Evolutionary conservation across 441 rosid genomes (phyloP), one percentile per base, ranked within the genome.

Genomic region (Euphorbia celastroides): DNA sequence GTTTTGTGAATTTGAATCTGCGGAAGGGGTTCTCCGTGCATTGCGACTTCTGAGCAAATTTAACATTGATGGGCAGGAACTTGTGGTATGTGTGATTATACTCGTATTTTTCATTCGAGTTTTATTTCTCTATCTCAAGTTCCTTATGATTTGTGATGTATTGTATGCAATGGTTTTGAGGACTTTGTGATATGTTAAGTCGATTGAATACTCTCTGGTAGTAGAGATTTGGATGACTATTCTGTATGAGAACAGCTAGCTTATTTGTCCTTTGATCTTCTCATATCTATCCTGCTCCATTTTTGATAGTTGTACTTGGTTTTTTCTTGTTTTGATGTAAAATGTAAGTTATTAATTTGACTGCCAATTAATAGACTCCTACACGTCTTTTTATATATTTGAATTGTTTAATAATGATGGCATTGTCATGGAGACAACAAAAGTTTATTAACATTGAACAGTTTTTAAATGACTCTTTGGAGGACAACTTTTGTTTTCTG

Each of bases 1-100:
- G 27, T 89, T 94, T 77, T 94, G 90, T 80, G 97, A 94, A 84
- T 92, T 92, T 79, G 99, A 89, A 72, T 81, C 91, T 76, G 91
- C 99, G 59, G 98, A 94, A 81, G 99, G 96, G 61, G 90, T 88
- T 84, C 98, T 94, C 68, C 90, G 97, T 66, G 97, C 97, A 56
- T 74, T 94, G 65, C 98, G 98, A 63, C 78, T 94, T 13, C 90
- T 94, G 68, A 92, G 81, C 76, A 89, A 89, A 88, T 85, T 85
- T 54, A 89, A 78, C 60, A 85, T 94, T 69, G 99, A 94, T 67
- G 97, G 98, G 66, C 98, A 92, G 82, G 97, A 89, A 77, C 79
- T 94, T 68, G 61, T 83, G 96, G 99, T 94, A 90, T 69, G 86
- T 73, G 20, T 71, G 60, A 70, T 66, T 66, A 46, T 32, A 57